Base-by-base conservation (phyloP, 495 filamentous ascomycete species). In the Xylaria nigripes region DNA sequence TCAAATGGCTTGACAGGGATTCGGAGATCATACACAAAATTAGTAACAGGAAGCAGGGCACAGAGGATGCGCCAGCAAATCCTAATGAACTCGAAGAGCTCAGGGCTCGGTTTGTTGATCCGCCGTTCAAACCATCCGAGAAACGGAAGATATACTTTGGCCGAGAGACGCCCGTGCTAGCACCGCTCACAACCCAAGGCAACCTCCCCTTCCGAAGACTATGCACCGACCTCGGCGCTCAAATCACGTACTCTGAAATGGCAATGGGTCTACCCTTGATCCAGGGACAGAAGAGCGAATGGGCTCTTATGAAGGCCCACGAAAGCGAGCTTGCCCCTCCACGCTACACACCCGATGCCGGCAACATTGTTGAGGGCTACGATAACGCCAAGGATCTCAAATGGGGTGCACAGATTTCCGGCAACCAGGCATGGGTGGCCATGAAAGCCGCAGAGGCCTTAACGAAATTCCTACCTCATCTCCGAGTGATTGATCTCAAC, bases 221-320 rank as follows among this genome's bases (percentile, higher is more conserved):
- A n/a, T 97, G 93, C 62, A 82, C 85, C 0, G 83, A 86, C 48
- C 80, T 96, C 18, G 94, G 93, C 21, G 91, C 93, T 18, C 87
- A 95, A 58, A 72, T 94, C 32, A 98, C 92, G 3, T 97, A 96
- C 73, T 97, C 93, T 0, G 93, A 98, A 65, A 98, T 98, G 93
- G 93, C 94, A 3, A 87, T 97, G 83, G 82, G 89, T 34, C 68
- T 95, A 60, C 89, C 90, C 12, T 70, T 98, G 46, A 76, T 98
- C n/a, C 90, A 96, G 68, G 93, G 93, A 9, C 77, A 85, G 45
- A 95, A 90, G 65, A 76, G 81, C 1, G 93, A 98, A 74, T 98
- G 93, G 93, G 90, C 93, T 16, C 71, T 98, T 58, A 81, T 97
- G 79, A 90, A 88, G 68, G 86, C 87, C 5, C 92, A 97, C 63